These are phyloP conservation scores for Brassica balearica DNA, from an alignment of 441 rosid species.

Conservation along the genomic window DNA sequence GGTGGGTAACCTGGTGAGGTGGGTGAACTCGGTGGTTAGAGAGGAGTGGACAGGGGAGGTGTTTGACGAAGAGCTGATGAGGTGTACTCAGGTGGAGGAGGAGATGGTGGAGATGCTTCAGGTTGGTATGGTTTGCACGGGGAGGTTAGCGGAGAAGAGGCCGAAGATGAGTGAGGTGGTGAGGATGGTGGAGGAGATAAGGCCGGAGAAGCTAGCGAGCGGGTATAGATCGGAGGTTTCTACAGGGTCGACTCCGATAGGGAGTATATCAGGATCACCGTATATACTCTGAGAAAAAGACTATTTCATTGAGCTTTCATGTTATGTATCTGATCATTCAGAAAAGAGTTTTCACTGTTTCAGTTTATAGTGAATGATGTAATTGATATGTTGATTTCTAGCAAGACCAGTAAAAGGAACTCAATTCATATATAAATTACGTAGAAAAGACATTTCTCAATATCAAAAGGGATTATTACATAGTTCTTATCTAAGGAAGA, in stretches of 20 bases:
- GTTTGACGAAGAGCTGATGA: conserved; percentile 79
- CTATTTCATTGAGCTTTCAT: conserved; percentile 21
- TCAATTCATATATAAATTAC: no score
- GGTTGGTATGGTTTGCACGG: conserved; percentile 81
- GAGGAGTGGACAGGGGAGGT: conserved; percentile 99
- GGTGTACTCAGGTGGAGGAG: conserved; percentile 88
- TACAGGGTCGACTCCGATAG: conserved; percentile 54
- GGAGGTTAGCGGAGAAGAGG: conserved; percentile 73
- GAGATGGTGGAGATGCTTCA: conserved; percentile 97
- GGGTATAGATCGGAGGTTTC: conserved; percentile 61
- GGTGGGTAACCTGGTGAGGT: conserved; percentile 76
- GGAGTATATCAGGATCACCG: conserved; percentile 55
- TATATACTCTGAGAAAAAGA: conserved; percentile 31
- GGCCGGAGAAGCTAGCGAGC: conserved; percentile 50
- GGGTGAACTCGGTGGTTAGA: conserved; percentile 95
- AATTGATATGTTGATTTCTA: not conserved
- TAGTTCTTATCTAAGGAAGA: no score
- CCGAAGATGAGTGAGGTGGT: conserved; percentile 73
- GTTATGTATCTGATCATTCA: conserved; percentile 24
- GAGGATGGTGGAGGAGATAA: conserved; percentile 77
- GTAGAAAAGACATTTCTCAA: no score
- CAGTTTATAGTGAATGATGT: conserved; percentile 1
- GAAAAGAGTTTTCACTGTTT: conserved; percentile 10
- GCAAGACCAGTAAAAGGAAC: no score
- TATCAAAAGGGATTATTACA: no score